A percentile compares a stretch with the other conserved stretches of the same genome.
Conservation (phyloP, 2,329 filamentous ascomycete species). For the Pseudocercospora crystallina region DNA sequence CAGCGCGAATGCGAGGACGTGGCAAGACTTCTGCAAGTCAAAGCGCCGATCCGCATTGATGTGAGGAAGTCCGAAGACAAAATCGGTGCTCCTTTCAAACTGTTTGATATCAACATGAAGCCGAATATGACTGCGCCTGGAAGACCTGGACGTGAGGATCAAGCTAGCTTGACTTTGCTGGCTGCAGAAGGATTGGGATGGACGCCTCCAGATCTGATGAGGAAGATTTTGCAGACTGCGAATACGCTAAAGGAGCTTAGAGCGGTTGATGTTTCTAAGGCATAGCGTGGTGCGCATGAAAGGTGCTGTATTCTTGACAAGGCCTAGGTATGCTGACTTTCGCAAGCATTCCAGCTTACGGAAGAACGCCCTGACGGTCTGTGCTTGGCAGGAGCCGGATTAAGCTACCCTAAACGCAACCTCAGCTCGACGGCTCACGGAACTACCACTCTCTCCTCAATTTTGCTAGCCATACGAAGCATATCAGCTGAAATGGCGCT, state of each 20-base stretch:
- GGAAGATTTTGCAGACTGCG: slow-evolving; percentile 36
- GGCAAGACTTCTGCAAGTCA: slow-evolving; percentile 41
- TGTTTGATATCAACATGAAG: slow-evolving; percentile 57
- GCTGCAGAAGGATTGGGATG: slow-evolving; percentile 46
- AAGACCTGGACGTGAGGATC: slow-evolving; percentile 48
- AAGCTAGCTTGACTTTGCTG: slow-evolving; percentile 48
- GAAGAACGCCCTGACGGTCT: no score
- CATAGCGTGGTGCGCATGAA: no score
- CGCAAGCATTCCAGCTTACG: no score
- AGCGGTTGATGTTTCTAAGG: no score
- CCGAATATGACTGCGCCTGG: slow-evolving; percentile 53
- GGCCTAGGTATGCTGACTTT: no score
- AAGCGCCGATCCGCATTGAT: slow-evolving; percentile 51
- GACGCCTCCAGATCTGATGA: slow-evolving; percentile 43
- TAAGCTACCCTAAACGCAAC: no score
- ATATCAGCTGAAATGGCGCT: no score
- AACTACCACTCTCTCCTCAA: no score
- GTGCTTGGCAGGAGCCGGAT: no score
- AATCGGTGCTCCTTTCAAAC: slow-evolving; percentile 40
- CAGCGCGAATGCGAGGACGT: slow-evolving; percentile 43
- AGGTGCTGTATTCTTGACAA: no score
- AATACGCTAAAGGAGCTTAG: slow-evolving; percentile 4
- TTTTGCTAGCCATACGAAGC: no score
- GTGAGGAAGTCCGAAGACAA: slow-evolving; percentile 40
- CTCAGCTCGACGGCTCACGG: no score